These are phyloP conservation scores for Ceratocystis destructans DNA, from an alignment of 2,329 filamentous ascomycete species.

Conservation along the genomic window DNA sequence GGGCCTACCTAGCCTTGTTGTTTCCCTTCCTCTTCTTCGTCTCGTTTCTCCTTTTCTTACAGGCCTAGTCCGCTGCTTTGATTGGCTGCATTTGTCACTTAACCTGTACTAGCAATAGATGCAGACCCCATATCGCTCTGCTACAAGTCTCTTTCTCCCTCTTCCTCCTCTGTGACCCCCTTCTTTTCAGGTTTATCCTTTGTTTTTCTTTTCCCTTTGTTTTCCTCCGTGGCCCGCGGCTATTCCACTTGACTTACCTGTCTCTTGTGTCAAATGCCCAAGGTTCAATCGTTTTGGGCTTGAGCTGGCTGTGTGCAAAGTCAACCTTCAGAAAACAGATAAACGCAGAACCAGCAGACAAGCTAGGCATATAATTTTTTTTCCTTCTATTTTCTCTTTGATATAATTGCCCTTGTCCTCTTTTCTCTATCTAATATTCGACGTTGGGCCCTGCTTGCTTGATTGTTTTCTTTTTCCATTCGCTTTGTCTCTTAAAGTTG, in stretches of 20 bases:
- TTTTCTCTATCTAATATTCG: neutral
- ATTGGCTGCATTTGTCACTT: conserved; percentile 1
- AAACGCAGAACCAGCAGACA: neutral
- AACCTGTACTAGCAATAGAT: neutral
- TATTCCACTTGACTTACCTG: neutral
- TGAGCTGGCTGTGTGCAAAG: neutral
- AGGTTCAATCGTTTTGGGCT: neutral
- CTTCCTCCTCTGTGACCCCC: conserved; percentile 7
- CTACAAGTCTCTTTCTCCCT: conserved; percentile 1
- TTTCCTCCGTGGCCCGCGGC: neutral
- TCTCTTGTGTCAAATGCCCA: neutral
- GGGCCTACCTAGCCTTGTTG: neutral
- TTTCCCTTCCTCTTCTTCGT: neutral
- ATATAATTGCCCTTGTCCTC: neutral
- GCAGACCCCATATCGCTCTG: neutral
- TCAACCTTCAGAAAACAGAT: neutral
- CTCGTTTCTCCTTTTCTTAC: conserved; percentile 9
- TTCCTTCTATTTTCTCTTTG: neutral
- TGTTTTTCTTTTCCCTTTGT: neutral
- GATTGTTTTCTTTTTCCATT: neutral
- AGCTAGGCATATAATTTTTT: neutral
- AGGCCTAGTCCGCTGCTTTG: neutral
- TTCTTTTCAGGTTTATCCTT: neutral
- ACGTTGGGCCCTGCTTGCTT: neutral
- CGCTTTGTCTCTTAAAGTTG: neutral